Evolutionary conservation across 345 rosid species (phyloP).

Genomic region (Psidium friedrichsthalianum): DNA sequence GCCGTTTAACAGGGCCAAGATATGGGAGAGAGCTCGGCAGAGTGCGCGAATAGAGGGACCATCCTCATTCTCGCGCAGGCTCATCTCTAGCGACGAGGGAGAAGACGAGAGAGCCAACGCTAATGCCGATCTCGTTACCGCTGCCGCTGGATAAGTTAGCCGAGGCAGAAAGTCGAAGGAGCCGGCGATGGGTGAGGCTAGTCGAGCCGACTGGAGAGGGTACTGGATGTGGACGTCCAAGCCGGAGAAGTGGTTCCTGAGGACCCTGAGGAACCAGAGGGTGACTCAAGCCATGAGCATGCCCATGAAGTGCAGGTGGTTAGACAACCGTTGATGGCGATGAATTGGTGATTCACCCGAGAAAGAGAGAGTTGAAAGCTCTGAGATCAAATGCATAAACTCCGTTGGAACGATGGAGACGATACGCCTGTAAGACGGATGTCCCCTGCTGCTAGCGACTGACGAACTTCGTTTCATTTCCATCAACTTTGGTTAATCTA

Average conservation of each 20-base stretch:
- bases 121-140: background rate
- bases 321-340: constrained; percentile 34
- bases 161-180: background rate
- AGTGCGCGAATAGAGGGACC: constrained; percentile 45
- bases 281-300: constrained; percentile 57
- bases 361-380: no score
- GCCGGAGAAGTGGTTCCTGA: constrained; percentile 42
- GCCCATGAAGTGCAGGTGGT: constrained; percentile 61
- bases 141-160: background rate
- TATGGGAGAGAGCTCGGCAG: constrained; percentile 53
- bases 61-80: constrained; percentile 26
- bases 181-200: background rate
- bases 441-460: no score
- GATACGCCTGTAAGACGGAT: no score
- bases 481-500: no score
- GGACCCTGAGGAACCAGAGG: constrained; percentile 52
- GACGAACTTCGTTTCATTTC: no score
- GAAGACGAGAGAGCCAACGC: background rate
- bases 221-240: constrained; percentile 6
- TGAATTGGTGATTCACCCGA: no score
- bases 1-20: constrained; percentile 43
- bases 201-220: background rate
- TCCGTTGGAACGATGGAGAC: no score
- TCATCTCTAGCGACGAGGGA: constrained; percentile 28
- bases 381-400: no score